Evolutionary conservation across 2,329 filamentous ascomycete genomes (phyloP), one percentile per base, ranked within the genome.

Genomic region (Xylariaceae sp.): DNA sequence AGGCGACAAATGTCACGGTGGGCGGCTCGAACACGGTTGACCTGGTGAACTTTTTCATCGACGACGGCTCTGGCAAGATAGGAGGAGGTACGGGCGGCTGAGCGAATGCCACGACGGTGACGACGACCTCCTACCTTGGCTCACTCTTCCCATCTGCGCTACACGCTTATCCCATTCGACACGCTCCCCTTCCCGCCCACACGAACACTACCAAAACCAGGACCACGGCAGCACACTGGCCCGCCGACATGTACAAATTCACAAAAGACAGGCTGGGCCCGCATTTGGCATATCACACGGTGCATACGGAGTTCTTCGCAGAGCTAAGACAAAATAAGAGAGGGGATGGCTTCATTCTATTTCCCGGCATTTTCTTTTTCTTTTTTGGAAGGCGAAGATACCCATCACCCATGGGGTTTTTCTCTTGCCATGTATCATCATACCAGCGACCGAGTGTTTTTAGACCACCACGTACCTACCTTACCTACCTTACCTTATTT

Each of bases 21-120:
- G 64, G 66, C 7, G 56, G 57, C 22, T 51, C 59, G 15, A 68
- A 65, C 46, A 65, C 61, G 21, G 59, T 75, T 36, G 64, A 77
- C 46, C 51, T 77, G 33, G 59, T 75, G 13, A 58, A 64, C 35
- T 63, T 69, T 16, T 55, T 52, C 14, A 50, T 75, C 23, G 58
- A 67, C 32, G 40, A 57, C 9, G 57, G 57, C 3, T 29, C 22
- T 13, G 49, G 45, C 17, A 43, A 29, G 37, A 37, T 45, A 14
- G 45, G 49, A 17, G 47, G 50, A 18, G 43, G 43, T 21, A 37
- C 30, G 8, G 33, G 31, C 12, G 26, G 42, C 17, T 50, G 29
- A 48, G 24, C 15, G 18, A 32, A 18, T 7, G 30, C 32, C 15
- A 32, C 14, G 17, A 35, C 29, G 32, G 28, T 32, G 31, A 31